phyloP scores from a whole-genome alignment of 805 yeast genomes.

The Scheffersomyces spartinae region DNA sequence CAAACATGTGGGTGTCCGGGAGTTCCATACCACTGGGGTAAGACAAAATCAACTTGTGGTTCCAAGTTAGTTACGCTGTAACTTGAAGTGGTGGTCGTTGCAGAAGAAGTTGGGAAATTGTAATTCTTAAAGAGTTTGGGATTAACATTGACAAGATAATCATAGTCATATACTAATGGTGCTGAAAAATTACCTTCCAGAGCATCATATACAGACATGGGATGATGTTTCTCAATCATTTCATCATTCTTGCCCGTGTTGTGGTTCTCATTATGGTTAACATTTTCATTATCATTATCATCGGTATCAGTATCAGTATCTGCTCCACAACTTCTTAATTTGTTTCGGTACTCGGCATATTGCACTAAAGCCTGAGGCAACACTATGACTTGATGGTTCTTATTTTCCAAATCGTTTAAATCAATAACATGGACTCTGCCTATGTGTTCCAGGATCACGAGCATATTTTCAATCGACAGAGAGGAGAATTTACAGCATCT shows the following conservation, averaged over 20 bases:
- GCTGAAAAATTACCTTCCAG: no score
- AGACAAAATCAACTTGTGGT: constrained; percentile 11
- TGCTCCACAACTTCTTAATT: no score
- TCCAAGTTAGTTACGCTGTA: constrained; percentile 3
- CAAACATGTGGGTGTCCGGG: no score
- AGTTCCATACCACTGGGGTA: constrained; percentile 16
- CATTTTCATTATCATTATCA: no score
- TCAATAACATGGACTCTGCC: constrained; percentile 83
- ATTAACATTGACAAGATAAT: constrained; percentile 22
- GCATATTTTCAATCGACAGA: constrained; percentile 59
- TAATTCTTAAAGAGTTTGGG: constrained; percentile 27
- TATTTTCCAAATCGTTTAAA: constrained; percentile 44
- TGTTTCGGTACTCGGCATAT: no score
- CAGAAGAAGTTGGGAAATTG: constrained; percentile 21
- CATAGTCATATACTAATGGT: constrained; percentile 32
- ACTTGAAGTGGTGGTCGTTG: constrained; percentile 3
- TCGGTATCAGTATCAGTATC: no score
- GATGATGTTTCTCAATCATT: no score
- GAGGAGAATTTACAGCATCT: constrained; percentile 45
- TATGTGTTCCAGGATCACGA: constrained; percentile 72
- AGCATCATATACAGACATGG: no score
- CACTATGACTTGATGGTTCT: constrained; percentile 65
- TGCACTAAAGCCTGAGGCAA: no score
- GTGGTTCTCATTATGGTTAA: no score
- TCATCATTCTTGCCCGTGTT: no score